These are phyloP conservation scores for Fusarium illudens DNA, from an alignment of 2,329 filamentous ascomycete species.

Conservation along the genomic window DNA sequence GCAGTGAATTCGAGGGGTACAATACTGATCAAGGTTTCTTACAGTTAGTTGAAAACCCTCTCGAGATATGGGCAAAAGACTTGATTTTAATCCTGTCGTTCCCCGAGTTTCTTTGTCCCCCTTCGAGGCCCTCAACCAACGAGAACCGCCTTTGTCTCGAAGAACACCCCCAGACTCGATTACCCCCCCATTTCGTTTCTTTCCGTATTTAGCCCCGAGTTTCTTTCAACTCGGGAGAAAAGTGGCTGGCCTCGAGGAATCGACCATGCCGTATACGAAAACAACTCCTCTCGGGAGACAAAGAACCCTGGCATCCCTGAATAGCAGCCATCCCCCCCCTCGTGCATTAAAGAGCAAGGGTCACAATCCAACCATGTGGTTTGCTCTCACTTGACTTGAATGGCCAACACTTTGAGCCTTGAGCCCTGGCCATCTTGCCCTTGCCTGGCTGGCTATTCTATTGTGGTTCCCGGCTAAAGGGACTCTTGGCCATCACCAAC, in stretches of 20 bases:
- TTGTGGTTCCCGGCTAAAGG: background rate
- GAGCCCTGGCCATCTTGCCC: background rate
- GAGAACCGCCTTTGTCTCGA: constrained; percentile 14
- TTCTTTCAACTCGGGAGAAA: background rate
- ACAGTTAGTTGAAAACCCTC: background rate
- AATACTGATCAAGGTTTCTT: too few species aligned
- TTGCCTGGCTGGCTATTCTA: background rate
- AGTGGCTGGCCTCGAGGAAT: background rate
- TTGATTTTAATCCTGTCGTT: background rate
- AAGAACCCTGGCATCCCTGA: constrained; percentile 6
- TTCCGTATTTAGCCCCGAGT: constrained; percentile 11
- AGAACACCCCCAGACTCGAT: background rate
- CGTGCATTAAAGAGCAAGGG: background rate
- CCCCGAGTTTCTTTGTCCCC: constrained; percentile 13
- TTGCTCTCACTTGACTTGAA: background rate
- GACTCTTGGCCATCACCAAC: background rate
- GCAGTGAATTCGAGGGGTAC: too few species aligned
- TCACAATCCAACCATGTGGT: background rate
- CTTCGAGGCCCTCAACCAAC: background rate
- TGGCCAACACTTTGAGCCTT: background rate
- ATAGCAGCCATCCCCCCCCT: background rate
- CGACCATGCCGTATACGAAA: background rate
- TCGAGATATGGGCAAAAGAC: background rate
- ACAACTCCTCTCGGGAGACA: background rate
- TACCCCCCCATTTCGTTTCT: background rate